Conservation (phyloP, 139 green algal genomes). For the Volvox africanus region DNA sequence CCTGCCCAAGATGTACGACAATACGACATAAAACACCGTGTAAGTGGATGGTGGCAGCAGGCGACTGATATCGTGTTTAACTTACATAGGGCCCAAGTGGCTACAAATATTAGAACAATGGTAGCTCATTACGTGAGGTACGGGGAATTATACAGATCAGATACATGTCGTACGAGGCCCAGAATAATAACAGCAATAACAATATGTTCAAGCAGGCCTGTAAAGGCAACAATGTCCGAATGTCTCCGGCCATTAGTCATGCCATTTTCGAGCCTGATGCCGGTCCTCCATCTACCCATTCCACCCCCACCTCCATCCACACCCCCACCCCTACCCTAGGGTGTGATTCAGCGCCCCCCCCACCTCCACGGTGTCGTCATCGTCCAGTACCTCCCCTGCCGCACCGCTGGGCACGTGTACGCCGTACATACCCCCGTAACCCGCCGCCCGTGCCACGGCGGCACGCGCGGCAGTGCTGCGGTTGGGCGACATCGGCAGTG, state of each 20-base stretch:
- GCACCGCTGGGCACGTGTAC: not conserved
- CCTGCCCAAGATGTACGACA: not conserved
- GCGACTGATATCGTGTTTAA: too few relatives aligned
- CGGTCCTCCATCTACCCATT: too few relatives aligned
- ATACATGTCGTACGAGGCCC: not conserved
- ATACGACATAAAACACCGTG: not conserved
- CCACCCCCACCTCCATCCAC: too few relatives aligned
- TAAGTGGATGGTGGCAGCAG: not conserved
- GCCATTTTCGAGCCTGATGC: too few relatives aligned
- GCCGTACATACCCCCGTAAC: not conserved
- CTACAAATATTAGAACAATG: not conserved
- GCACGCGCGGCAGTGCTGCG: conserved; percentile 32
- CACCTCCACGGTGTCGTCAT: conserved; percentile 1
- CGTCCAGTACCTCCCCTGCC: conserved; percentile 12
- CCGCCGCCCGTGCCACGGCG: conserved; percentile 17
- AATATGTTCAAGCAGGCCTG: too few relatives aligned
- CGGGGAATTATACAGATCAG: not conserved
- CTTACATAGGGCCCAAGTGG: not conserved
- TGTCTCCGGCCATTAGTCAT: not conserved
- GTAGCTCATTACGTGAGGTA: not conserved
- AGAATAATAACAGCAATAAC: not conserved
- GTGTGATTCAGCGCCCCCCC: not conserved
- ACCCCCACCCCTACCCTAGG: too few relatives aligned
- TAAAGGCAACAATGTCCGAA: not conserved
- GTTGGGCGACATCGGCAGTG: conserved; percentile 20